Evolutionary conservation across 2,329 filamentous ascomycete species (phyloP).

Genomic region (Xylaria sp.): DNA sequence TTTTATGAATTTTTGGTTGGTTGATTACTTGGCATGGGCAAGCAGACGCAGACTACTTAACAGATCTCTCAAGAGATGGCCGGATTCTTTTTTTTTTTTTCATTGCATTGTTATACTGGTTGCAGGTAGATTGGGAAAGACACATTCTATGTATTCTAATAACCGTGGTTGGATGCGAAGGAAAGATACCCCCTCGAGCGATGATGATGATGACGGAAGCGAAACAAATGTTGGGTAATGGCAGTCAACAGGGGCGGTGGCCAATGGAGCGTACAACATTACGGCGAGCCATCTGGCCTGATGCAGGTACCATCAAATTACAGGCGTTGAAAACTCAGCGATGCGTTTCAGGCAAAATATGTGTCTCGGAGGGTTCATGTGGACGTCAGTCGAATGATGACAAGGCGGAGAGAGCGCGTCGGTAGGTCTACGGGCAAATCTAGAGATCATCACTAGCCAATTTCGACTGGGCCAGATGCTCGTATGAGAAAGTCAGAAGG

Average conservation of each 20-base stretch:
- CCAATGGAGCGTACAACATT: conserved; percentile 13
- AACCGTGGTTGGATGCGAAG: conserved; percentile 26
- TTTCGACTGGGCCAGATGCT: conserved; percentile 18
- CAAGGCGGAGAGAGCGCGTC: neutral
- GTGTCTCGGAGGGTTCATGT: conserved; percentile 16
- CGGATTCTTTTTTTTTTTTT: conserved; percentile 15
- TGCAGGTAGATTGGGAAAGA: conserved; percentile 34
- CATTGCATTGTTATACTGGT: conserved; percentile 31
- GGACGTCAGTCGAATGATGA: conserved; percentile 12
- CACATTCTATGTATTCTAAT: conserved; percentile 24
- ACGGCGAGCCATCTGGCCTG: conserved; percentile 19
- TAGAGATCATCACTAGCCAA: conserved; percentile 14
- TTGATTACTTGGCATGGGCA: conserved; percentile 16
- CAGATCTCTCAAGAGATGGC: conserved; percentile 19
- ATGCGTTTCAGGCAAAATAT: conserved; percentile 30
- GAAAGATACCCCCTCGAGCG: conserved; percentile 37
- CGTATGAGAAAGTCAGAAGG: conserved; percentile 18
- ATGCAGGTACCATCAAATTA: conserved; percentile 28
- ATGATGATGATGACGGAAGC: conserved; percentile 24
- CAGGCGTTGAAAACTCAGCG: conserved; percentile 22
- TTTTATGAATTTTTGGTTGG: conserved; percentile 14
- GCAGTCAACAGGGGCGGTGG: conserved; percentile 17
- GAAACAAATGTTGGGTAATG: conserved; percentile 21
- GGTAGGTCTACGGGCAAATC: conserved; percentile 16
- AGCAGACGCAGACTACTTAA: conserved; percentile 21